Evolutionary conservation across 768 basidiomycete species (phyloP), one percentile per base, ranked within the genome.

Genomic region (Amanita pseudoporphyria): DNA sequence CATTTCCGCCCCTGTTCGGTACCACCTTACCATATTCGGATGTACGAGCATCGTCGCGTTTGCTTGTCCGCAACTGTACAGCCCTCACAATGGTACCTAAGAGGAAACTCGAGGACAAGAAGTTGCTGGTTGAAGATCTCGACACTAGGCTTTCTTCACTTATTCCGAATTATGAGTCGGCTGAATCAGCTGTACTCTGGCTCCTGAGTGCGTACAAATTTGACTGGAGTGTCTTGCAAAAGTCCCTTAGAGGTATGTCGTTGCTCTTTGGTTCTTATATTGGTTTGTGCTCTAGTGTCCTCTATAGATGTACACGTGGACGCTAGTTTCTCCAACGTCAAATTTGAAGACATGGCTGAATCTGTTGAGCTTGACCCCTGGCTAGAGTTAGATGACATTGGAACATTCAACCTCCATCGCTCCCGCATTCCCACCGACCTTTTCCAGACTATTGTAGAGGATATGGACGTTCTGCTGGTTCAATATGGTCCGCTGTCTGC

Each of bases 391-490:
- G 26, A 41, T 14, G 59, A 59, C 45, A 52, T 52, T 47, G 32
- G 31, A 22, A 54, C 39, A 12, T 58, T 60, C 45, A 48, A 56
- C 47, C 28, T 59, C 48, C 43, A n/a, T n/a, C n/a, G n/a, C n/a
- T n/a, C n/a, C n/a, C n/a, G n/a, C n/a, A n/a, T n/a, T n/a, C n/a
- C n/a, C n/a, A n/a, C n/a, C n/a, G n/a, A n/a, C n/a, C 31, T 61
- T 52, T 61, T 59, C 48, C 54, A 33, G 49, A 39, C 55, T 2
- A 61, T 61, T 40, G 57, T 60, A 14, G 30, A 42, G 38, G 58
- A 59, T 53, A 55, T 61, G 47, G 57, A 57, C 50, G 33, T 53
- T 45, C 31, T 51, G 28, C 45, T 60, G 35, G 47, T 55, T 43
- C 60, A 59, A 22, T 58, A 61, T 45, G 57, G 56, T 30, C 31